Evolutionary conservation across 805 yeast species (phyloP).

Genomic region (Candida boidinii): DNA sequence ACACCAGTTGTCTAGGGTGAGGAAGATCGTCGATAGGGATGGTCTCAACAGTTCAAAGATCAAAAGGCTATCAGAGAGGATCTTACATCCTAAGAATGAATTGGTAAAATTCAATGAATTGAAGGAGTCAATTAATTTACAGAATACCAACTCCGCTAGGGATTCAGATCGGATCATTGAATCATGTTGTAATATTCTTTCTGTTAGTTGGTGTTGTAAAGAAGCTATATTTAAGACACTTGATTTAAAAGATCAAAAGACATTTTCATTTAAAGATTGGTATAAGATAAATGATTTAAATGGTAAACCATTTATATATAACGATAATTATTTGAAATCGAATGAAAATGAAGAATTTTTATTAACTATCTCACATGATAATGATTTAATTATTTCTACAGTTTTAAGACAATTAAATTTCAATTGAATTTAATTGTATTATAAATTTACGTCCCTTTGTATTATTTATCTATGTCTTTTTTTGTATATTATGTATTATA

Average conservation of each 20-base stretch:
- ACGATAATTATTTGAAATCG: slow-evolving; percentile 18
- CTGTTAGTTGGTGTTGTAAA: slow-evolving; percentile 65
- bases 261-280: slow-evolving; percentile 55
- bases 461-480: neutral
- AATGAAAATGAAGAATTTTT: slow-evolving; percentile 37
- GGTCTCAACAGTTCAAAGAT: slow-evolving; percentile 26
- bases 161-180: slow-evolving; percentile 14
- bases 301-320: slow-evolving; percentile 36
- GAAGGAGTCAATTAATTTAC: neutral
- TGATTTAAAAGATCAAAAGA: slow-evolving; percentile 36
- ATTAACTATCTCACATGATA: slow-evolving; percentile 58
- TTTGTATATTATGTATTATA: neutral
- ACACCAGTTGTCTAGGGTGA: slow-evolving; percentile 37
- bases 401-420: slow-evolving; percentile 27
- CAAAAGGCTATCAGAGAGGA: slow-evolving; percentile 31
- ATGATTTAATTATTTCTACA: slow-evolving; percentile 45
- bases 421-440: too few relatives aligned
- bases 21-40: slow-evolving; percentile 27
- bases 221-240: slow-evolving; percentile 67
- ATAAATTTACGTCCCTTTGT: too few relatives aligned
- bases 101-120: slow-evolving; percentile 24
- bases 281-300: slow-evolving; percentile 29
- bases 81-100: slow-evolving; percentile 41
- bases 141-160: too few relatives aligned
- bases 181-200: slow-evolving; percentile 28